These are phyloP conservation scores for Talaromyces thailandensis DNA, from an alignment of 495 filamentous ascomycete genomes.

Conservation along the genomic window DNA sequence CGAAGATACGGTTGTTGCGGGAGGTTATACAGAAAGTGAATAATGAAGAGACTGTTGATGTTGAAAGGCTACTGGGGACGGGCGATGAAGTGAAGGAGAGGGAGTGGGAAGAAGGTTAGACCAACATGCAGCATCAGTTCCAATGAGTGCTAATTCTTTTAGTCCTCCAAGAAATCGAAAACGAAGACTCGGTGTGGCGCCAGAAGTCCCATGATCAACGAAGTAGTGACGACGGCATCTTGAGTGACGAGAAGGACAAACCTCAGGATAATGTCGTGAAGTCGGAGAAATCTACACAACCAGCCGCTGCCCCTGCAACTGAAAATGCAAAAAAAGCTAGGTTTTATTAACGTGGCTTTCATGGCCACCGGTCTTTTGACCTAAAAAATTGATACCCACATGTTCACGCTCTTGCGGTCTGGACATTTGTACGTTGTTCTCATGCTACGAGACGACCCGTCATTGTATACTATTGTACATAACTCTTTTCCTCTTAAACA, in stretches of 20 bases:
- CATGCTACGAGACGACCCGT: neutral
- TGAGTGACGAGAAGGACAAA: neutral
- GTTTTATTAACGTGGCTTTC: neutral
- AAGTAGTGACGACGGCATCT: neutral
- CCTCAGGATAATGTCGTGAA: neutral
- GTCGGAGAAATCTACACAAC: neutral
- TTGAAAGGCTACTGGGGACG: constrained; percentile 72
- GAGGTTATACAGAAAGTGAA: constrained; percentile 80
- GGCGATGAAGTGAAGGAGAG: constrained; percentile 66
- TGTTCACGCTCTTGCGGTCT: neutral
- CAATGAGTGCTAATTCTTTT: constrained; percentile 8
- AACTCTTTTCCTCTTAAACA: neutral
- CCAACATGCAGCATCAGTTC: neutral
- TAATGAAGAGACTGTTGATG: constrained; percentile 82
- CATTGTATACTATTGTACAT: neutral
- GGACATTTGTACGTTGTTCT: neutral
- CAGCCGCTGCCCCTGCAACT: neutral
- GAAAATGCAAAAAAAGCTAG: neutral
- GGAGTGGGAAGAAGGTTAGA: constrained; percentile 79
- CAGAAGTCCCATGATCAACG: constrained; percentile 14
- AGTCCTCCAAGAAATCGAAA: constrained; percentile 76
- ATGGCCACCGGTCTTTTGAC: neutral
- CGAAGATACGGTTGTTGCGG: constrained; percentile 64
- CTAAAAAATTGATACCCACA: neutral
- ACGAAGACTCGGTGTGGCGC: constrained; percentile 60